Conservation (phyloP, 2,329 filamentous ascomycete species). For the Apiospora marii region DNA sequence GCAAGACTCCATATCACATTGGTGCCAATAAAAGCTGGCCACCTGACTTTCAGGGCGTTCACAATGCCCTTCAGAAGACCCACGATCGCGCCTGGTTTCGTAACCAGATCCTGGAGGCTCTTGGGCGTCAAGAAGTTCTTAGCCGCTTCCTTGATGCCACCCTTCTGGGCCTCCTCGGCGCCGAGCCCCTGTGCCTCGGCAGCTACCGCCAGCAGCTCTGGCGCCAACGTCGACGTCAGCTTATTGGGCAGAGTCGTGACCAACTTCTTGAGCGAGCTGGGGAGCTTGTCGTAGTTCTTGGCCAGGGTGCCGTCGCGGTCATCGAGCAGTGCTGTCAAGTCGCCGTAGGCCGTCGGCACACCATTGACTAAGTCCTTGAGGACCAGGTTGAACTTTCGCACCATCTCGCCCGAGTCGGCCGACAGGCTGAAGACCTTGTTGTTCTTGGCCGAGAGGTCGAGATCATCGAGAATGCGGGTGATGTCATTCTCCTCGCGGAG, state of each 20-base stretch:
- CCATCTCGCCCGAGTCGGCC: slow-evolving; percentile 82
- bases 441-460: slow-evolving; percentile 84
- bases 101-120: slow-evolving; percentile 79
- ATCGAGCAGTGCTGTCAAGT: slow-evolving; percentile 73
- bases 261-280: slow-evolving; percentile 82
- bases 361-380: slow-evolving; percentile 93
- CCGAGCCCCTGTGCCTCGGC: slow-evolving; percentile 76
- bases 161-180: slow-evolving; percentile 55
- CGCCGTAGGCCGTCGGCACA: slow-evolving; percentile 90
- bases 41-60: slow-evolving; percentile 83
- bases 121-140: slow-evolving; percentile 74
- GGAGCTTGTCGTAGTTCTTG: slow-evolving; percentile 71
- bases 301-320: slow-evolving; percentile 68
- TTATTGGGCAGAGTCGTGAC: slow-evolving; percentile 86
- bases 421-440: slow-evolving; percentile 86
- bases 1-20: slow-evolving; percentile 92
- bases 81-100: slow-evolving; percentile 86
- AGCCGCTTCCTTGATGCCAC: slow-evolving; percentile 60
- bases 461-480: slow-evolving; percentile 77
- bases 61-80: slow-evolving; percentile 90
- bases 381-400: slow-evolving; percentile 85
- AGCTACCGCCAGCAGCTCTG: slow-evolving; percentile 82
- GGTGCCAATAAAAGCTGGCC: slow-evolving; percentile 89
- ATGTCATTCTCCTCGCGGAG: slow-evolving; percentile 73
- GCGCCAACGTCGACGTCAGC: slow-evolving; percentile 76